Percentiles rank a stretch among this genome's conserved stretches.
phyloP scores from a whole-genome alignment of 2,329 filamentous ascomycete genomes.

The Dactylellina parvicollis region DNA sequence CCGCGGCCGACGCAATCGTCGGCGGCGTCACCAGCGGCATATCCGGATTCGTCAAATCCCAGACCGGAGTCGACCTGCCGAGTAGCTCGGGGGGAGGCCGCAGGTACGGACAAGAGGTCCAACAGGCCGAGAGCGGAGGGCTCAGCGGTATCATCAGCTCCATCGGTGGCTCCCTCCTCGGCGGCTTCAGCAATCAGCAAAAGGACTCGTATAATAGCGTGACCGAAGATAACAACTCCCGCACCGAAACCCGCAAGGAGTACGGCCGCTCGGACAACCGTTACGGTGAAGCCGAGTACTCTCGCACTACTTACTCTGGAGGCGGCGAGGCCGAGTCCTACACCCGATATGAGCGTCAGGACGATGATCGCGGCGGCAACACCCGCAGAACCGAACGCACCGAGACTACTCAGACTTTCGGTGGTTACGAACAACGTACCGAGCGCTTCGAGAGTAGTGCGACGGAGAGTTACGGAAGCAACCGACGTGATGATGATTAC shows the following conservation, averaged over 20 bases:
- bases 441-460: conserved; percentile 26
- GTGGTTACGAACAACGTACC: conserved; percentile 22
- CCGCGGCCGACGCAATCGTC: conserved; percentile 60
- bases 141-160: conserved; percentile 77
- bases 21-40: conserved; percentile 58
- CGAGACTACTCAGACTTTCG: neutral
- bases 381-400: neutral
- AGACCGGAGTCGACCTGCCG: conserved; percentile 56
- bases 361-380: conserved; percentile 65
- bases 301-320: conserved; percentile 64
- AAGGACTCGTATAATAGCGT: conserved; percentile 64
- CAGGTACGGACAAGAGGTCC: conserved; percentile 64
- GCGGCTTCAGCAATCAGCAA: conserved; percentile 68
- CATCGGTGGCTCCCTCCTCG: conserved; percentile 73
- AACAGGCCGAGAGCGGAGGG: conserved; percentile 66
- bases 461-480: conserved; percentile 56
- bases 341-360: conserved; percentile 70
- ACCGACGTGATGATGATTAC: conserved; percentile 59
- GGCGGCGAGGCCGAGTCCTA: conserved; percentile 64
- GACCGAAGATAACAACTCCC: conserved; percentile 70
- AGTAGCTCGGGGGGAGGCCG: conserved; percentile 50
- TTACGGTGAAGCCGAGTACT: conserved; percentile 71
- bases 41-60: conserved; percentile 59
- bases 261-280: conserved; percentile 69
- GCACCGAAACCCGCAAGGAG: conserved; percentile 71